Conservation (phyloP, 2,329 filamentous ascomycete genomes). For the Epichloe scottii region DNA sequence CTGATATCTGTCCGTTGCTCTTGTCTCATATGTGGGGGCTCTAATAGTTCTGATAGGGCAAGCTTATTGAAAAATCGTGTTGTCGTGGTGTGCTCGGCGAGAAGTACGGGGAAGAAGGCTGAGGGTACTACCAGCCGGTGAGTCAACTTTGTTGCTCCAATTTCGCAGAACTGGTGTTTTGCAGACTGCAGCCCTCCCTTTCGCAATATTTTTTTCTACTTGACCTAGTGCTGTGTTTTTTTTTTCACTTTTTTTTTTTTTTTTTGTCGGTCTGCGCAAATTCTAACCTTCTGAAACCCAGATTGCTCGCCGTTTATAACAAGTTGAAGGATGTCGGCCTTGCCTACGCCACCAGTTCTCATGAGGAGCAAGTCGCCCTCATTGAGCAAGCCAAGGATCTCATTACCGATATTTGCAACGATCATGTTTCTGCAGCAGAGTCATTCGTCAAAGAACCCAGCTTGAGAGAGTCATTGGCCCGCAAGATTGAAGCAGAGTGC, state of each 20-base stretch:
- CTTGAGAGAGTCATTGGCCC: constrained; percentile 45
- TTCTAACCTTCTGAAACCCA: constrained; percentile 13
- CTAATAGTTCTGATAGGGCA: constrained; percentile 14
- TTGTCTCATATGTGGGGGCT: background rate
- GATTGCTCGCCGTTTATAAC: constrained; percentile 46
- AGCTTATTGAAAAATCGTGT: constrained; percentile 58
- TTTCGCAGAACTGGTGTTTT: background rate
- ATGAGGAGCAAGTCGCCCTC: constrained; percentile 39
- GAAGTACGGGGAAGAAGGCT: constrained; percentile 86
- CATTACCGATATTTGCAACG: constrained; percentile 67
- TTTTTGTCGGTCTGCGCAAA: background rate
- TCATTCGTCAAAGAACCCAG: constrained; percentile 44
- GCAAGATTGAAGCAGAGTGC: constrained; percentile 67
- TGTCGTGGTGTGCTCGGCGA: constrained; percentile 88
- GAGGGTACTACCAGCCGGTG: constrained; percentile 92
- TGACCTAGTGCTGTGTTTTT: background rate
- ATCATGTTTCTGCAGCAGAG: constrained; percentile 66
- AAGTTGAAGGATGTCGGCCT: constrained; percentile 42
- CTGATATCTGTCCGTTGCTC: background rate
- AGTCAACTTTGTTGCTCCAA: constrained; percentile 26
- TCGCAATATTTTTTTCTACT: background rate
- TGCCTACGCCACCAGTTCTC: constrained; percentile 32
- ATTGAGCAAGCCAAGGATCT: constrained; percentile 57
- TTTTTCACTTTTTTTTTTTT: no score
- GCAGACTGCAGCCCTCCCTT: background rate